A percentile compares a stretch with the other conserved stretches of the same genome.
Evolutionary conservation across 805 yeast genomes (phyloP).

Genomic region (Saturnispora sekii): DNA sequence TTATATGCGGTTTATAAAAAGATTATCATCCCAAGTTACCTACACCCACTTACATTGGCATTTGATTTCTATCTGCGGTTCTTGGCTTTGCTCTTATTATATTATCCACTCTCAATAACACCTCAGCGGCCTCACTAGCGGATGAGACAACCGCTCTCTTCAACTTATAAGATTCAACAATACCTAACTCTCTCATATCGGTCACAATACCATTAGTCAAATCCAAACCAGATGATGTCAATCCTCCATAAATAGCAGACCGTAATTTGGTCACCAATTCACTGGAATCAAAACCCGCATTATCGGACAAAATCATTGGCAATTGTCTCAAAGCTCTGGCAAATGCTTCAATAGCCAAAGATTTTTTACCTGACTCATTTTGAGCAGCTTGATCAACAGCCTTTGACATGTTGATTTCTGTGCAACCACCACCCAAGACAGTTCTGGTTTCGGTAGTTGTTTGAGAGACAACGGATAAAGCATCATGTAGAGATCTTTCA

Average conservation of each 20-base stretch:
- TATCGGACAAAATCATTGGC: constrained; percentile 93
- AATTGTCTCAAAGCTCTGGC: constrained; percentile 90
- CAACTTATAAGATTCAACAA: constrained; percentile 86
- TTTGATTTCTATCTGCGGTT: constrained; percentile 74
- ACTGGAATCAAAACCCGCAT: constrained; percentile 92
- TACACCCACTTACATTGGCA: constrained; percentile 1
- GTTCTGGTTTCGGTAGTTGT: constrained; percentile 90
- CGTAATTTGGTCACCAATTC: constrained; percentile 86
- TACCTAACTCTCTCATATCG: constrained; percentile 90
- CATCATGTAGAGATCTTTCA: constrained; percentile 94
- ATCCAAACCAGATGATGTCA: constrained; percentile 86
- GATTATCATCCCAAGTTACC: too few relatives aligned
- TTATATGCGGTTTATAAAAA: not conserved
- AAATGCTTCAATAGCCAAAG: constrained; percentile 89
- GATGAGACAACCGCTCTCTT: constrained; percentile 89
- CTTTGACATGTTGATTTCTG: constrained; percentile 88
- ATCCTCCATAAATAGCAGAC: constrained; percentile 85
- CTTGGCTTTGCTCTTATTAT: constrained; percentile 96
- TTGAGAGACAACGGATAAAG: constrained; percentile 88
- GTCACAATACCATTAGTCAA: constrained; percentile 75
- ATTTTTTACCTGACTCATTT: constrained; percentile 84
- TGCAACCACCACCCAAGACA: constrained; percentile 89
- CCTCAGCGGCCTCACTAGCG: constrained; percentile 98
- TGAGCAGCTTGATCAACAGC: constrained; percentile 93
- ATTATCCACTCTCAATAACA: constrained; percentile 89